Base-by-base conservation (phyloP, 805 yeast species). In the Wickerhamomyces sydowiorum region DNA sequence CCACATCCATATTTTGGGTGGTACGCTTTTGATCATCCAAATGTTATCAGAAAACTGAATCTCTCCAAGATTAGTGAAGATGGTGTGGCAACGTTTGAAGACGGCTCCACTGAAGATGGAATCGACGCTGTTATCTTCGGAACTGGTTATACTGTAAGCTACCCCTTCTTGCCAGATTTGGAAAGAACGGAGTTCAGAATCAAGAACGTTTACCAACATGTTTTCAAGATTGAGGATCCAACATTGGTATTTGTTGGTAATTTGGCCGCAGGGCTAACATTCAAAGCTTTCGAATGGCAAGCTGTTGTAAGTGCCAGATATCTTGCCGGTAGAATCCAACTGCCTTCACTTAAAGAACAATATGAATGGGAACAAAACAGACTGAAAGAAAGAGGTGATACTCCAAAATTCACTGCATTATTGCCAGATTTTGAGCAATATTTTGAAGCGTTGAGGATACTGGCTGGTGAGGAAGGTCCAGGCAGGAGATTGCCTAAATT, bases 111-210 rank as follows among this genome's bases (percentile, higher is more conserved):
- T 10, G 45, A 76, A 1, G 43, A 47, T 1, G 64, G 62, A 24
- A 66, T 81, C 28, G 86, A 82, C 48, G 51, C 51, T 27, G 64
- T 85, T n/a, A 59, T 84, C 8, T 80, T 76, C 55, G 82, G 82
- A 33, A 84, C 91, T 0, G 91, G 91, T 1, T 85, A 80, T 57
- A 64, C 72, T 25, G 75, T 76, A 29, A 41, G 43, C 41, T 67
- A 51, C 49, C 67, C 67, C 25, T 63, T 59, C 42, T 44, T 45
- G 9, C 50, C 40, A 42, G 39, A 49, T 15, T 40, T 42, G 14
- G 44, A 48, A 24, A 59, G 60, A 5, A 45, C 57, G 12, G 34
- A 22, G 10, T 36, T 19, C 20, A 52, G 68, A 38, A 65, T 66
- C n/a, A 50, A 54, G 13, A 70, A 68, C 6, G 56, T 67, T 9